phyloP scores from a whole-genome alignment of 1,139 yeast genomes.

The Geotrichum reessii region DNA sequence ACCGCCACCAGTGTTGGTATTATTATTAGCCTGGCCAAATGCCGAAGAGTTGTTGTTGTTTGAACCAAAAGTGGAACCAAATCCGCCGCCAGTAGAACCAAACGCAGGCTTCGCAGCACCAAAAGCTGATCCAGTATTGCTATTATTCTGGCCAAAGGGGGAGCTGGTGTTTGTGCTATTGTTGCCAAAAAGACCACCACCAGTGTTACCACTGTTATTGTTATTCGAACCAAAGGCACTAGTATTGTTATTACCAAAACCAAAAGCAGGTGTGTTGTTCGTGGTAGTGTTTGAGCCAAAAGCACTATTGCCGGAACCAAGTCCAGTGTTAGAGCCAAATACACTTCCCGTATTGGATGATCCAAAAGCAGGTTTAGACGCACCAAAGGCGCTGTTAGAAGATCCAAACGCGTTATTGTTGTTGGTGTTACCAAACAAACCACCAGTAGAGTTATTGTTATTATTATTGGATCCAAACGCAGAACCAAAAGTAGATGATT shows the following conservation, averaged over 20 bases:
- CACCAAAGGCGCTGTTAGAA: slow-evolving; percentile 19
- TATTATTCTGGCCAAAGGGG: slow-evolving; percentile 17
- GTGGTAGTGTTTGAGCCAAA: slow-evolving; percentile 13
- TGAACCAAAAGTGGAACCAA: slow-evolving; percentile 15
- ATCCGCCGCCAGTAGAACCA: slow-evolving; percentile 12
- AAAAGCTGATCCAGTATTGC: slow-evolving; percentile 11
- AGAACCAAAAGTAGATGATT: slow-evolving; percentile 31
- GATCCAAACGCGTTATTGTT: slow-evolving; percentile 32
- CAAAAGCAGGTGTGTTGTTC: slow-evolving; percentile 17
- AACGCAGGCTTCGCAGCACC: slow-evolving; percentile 24
- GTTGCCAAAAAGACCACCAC: slow-evolving; percentile 19
- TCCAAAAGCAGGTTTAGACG: slow-evolving; percentile 9
- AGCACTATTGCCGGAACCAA: background rate
- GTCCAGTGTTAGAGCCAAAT: slow-evolving; percentile 20
- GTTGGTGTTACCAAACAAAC: slow-evolving; percentile 21
- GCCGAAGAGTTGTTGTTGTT: slow-evolving; percentile 22
- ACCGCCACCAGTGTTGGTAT: slow-evolving; percentile 20
- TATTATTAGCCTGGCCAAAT: slow-evolving; percentile 23
- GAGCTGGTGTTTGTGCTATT: slow-evolving; percentile 12
- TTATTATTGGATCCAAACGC: slow-evolving; percentile 12
- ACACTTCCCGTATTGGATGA: slow-evolving; percentile 12
- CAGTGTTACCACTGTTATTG: slow-evolving; percentile 10
- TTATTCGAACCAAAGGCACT: slow-evolving; percentile 32
- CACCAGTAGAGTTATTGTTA: slow-evolving; percentile 20
- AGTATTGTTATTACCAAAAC: slow-evolving; percentile 11